Evolutionary conservation across 495 filamentous ascomycete species (phyloP).

Genomic region (Lepidopterella palustris): DNA sequence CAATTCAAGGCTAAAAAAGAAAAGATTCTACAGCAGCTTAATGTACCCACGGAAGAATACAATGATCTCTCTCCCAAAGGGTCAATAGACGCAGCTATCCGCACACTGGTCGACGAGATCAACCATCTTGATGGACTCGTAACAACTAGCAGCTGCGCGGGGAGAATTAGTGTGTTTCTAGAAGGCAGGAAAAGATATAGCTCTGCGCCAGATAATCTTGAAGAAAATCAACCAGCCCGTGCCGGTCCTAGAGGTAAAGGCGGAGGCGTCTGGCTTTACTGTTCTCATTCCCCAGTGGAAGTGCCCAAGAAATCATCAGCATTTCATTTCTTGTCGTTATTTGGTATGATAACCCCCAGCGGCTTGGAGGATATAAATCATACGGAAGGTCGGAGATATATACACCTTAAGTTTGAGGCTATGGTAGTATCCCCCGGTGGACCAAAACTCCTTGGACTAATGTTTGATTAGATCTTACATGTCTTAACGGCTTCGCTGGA

Average conservation of each 20-base stretch:
- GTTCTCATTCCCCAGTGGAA: conserved; percentile 69
- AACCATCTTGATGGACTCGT: conserved; percentile 68
- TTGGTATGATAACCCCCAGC: conserved; percentile 3
- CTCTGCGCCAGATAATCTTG: neutral
- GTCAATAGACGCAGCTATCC: conserved; percentile 67
- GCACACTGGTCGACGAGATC: conserved; percentile 66
- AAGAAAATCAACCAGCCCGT: neutral
- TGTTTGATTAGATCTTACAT: conserved; percentile 68
- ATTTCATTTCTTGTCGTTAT: conserved; percentile 7
- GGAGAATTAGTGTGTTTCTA: conserved; percentile 74
- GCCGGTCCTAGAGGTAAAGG: conserved; percentile 65
- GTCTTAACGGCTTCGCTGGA: conserved; percentile 65
- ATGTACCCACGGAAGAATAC: conserved; percentile 58
- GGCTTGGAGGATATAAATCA: neutral
- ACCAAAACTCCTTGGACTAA: conserved; percentile 6
- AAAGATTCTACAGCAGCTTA: conserved; percentile 58
- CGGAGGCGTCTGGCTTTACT: conserved; percentile 77
- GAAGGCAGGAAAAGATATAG: conserved; percentile 57
- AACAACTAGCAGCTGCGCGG: conserved; percentile 88
- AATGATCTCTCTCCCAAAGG: conserved; percentile 81
- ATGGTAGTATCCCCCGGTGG: conserved; percentile 54
- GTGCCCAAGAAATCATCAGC: conserved; percentile 16
- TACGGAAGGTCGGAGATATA: conserved; percentile 38
- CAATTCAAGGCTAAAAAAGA: conserved; percentile 55
- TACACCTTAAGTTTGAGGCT: conserved; percentile 90